Base-by-base conservation (phyloP, 1,284 basidiomycete species). In the Ceratobasidium sp. region DNA sequence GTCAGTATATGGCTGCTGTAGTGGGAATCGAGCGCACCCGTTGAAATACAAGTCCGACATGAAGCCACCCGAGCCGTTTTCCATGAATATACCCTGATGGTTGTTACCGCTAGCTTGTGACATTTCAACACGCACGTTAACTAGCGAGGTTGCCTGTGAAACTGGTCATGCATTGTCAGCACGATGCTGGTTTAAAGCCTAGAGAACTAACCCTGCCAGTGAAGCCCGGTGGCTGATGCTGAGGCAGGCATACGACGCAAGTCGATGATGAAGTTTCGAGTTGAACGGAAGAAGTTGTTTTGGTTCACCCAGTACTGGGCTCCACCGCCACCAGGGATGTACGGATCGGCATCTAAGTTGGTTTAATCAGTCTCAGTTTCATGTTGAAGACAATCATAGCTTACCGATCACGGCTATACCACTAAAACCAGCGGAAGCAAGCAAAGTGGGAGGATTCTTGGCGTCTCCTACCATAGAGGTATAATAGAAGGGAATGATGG, bases 141-240 rank as follows among this genome's bases (percentile, higher is more conserved):
- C 84, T 57, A 93, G 81, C 1, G 89, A 90, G 0, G 91, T 93
- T 1, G 90, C 87, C 78, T 93, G 92, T 8, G 91, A 86, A n/a
- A 92, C 89, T 80, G 92, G 32, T 21, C 3, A 39, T 8, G 10
- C 89, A 87, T 90, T 92, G 75, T 93, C 26, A 60, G 58, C 12
- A 21, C 16, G 8, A 32, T 60, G 57, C 26, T 12, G 4, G 9
- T 39, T 18, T 12, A 32, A 18, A 1, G 30, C 28, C 2, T 10
- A 21, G 34, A n/a, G 39, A 46, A 46, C 39, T 28, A 32, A 70
- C 67, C 67, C 60, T 71, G 74, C 74, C 74, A 75, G 70, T 75
- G 90, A 45, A 91, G 82, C 36, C 88, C 90, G 34, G 87, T 90
- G 10, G 85, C 89, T 0, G 81, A 77, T 3, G 80, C 81, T 9